A percentile compares a stretch with the other conserved stretches of the same genome.
These are phyloP conservation scores for Cyclostephanos invisitatus DNA, from an alignment of 108 stramenopile genomes.

Conservation along the genomic window DNA sequence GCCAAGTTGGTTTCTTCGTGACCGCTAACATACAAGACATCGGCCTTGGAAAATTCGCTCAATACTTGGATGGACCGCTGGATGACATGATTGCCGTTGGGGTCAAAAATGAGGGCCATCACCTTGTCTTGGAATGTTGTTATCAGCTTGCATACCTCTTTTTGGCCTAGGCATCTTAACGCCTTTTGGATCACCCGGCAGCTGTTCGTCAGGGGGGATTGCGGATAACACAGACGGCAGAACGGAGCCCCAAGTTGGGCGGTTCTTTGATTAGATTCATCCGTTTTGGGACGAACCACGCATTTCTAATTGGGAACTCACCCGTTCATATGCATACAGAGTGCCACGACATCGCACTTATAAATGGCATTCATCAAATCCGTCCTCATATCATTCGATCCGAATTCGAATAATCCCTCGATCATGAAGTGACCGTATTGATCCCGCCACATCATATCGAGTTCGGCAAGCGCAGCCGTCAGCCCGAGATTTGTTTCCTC, in stretches of 20 bases:
- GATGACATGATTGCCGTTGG: constrained; percentile 96
- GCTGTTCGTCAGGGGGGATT: constrained; percentile 23
- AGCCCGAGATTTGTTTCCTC: constrained; percentile 70
- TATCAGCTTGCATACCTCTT: constrained; percentile 70
- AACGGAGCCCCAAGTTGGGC: background rate
- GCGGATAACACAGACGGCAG: constrained; percentile 1
- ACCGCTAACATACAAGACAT: constrained; percentile 2
- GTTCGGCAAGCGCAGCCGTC: constrained; percentile 69
- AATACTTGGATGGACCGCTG: constrained; percentile 92
- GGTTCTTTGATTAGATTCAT: background rate
- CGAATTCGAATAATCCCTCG: constrained; percentile 91
- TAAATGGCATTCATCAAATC: constrained; percentile 55
- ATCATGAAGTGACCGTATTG: constrained; percentile 91
- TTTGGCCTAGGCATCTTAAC: constrained; percentile 66
- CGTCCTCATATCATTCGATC: constrained; percentile 71
- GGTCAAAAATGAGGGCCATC: constrained; percentile 89
- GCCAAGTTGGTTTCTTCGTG: constrained; percentile 30
- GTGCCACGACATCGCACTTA: constrained; percentile 64
- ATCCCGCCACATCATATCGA: constrained; percentile 70
- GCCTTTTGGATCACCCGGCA: constrained; percentile 96
- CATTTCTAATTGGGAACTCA: constrained; percentile 22
- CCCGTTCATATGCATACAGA: constrained; percentile 88
- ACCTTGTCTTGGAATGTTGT: constrained; percentile 82
- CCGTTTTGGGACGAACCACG: background rate
- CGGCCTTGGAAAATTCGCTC: constrained; percentile 53